phyloP scores from a whole-genome alignment of 2,329 filamentous ascomycete genomes.

The Cladophialophora psammophila region DNA sequence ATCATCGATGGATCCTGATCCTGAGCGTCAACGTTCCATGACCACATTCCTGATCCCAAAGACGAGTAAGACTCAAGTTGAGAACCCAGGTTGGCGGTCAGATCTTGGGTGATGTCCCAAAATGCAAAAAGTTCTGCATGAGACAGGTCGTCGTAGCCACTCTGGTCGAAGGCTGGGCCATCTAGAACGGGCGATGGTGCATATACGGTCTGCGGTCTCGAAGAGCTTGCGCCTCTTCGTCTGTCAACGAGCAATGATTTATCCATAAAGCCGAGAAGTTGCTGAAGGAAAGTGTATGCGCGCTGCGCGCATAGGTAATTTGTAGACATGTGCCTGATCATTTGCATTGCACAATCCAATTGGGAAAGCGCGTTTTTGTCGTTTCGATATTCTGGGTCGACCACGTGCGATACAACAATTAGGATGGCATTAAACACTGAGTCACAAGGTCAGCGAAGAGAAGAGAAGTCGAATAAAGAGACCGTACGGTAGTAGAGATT shows the following conservation, averaged over 20 bases:
- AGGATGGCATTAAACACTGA: neutral
- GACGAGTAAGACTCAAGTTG: slow-evolving; percentile 1
- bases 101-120: slow-evolving; percentile 3
- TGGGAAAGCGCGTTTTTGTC: slow-evolving; percentile 2
- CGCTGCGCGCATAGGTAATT: neutral
- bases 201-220: neutral
- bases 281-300: neutral
- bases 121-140: slow-evolving; percentile 3
- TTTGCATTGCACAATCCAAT: neutral
- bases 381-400: slow-evolving; percentile 5
- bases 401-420: slow-evolving; percentile 4
- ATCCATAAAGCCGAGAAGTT: slow-evolving; percentile 1
- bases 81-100: neutral
- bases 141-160: neutral
- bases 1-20: neutral
- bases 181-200: neutral
- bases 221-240: neutral
- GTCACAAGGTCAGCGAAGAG: neutral
- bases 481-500: slow-evolving; percentile 1
- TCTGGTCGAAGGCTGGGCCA: neutral
- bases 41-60: neutral
- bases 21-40: neutral
- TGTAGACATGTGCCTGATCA: slow-evolving; percentile 4
- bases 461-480: neutral
- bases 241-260: neutral